Conservation (phyloP, 192 early-diverging fungal species). For the Coemansia sp. region DNA sequence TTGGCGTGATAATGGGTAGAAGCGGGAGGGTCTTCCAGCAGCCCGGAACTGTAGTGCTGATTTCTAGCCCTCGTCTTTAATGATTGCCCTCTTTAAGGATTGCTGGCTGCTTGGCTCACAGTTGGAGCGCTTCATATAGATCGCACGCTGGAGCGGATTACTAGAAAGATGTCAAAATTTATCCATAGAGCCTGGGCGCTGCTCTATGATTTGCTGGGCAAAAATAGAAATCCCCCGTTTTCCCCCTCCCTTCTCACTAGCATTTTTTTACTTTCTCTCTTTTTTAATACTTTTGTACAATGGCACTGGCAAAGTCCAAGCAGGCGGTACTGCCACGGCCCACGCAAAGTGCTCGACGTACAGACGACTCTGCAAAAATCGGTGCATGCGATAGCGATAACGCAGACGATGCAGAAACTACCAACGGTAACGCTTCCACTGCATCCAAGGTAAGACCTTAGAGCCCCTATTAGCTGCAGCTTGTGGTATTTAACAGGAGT, state of each 20-base stretch:
- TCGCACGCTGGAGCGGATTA: too few relatives aligned
- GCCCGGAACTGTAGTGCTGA: too few relatives aligned
- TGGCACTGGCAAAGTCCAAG: constrained; percentile 33
- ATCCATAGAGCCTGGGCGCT: too few relatives aligned
- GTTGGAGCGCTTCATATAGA: too few relatives aligned
- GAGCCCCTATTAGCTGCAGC: too few relatives aligned
- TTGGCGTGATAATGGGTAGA: too few relatives aligned
- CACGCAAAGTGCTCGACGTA: not conserved
- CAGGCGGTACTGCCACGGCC: constrained; percentile 5
- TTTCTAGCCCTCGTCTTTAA: too few relatives aligned
- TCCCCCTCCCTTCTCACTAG: not conserved
- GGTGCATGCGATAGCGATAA: constrained; percentile 2
- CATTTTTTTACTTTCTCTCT: not conserved
- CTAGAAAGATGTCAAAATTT: too few relatives aligned
- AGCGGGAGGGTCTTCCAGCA: too few relatives aligned
- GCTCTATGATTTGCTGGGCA: constrained; percentile 4
- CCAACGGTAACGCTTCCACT: constrained; percentile 3
- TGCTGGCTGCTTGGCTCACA: too few relatives aligned
- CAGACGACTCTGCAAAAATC: not conserved
- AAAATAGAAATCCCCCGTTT: constrained; percentile 3
- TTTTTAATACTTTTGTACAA: not conserved
- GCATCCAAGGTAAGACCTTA: constrained; percentile 4
- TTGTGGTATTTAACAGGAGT: too few relatives aligned
- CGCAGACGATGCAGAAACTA: constrained; percentile 4
- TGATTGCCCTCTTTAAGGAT: too few relatives aligned